Evolutionary conservation across 306 rosid genomes (phyloP).

Genomic region (Vicia sativa): DNA sequence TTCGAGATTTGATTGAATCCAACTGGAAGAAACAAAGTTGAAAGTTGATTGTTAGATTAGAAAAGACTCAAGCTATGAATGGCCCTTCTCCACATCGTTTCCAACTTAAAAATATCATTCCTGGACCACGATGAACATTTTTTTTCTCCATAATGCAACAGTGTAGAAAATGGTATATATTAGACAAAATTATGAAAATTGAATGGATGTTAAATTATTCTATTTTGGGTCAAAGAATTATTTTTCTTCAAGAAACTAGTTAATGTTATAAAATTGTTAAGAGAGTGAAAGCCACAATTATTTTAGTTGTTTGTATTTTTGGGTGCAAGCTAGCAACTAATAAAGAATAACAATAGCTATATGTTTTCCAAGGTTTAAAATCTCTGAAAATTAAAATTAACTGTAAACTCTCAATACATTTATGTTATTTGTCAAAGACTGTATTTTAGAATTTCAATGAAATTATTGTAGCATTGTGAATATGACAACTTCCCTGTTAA

Average conservation of each 20-base stretch:
- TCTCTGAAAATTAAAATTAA: too few relatives aligned
- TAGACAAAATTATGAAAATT: not conserved
- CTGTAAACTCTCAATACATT: too few relatives aligned
- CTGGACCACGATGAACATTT: slow-evolving; percentile 26
- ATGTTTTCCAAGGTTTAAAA: too few relatives aligned
- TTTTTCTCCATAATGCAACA: not conserved
- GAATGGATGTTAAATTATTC: not conserved
- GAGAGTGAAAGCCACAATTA: not conserved
- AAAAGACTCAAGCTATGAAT: slow-evolving; percentile 4
- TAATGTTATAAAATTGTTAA: not conserved
- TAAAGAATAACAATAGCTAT: too few relatives aligned
- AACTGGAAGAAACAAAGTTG: slow-evolving; percentile 13
- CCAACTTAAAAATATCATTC: not conserved
- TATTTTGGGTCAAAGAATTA: not conserved
- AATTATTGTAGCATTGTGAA: too few relatives aligned
- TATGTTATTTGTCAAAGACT: too few relatives aligned
- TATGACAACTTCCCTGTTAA: too few relatives aligned
- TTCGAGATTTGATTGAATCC: not conserved
- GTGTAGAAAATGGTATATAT: not conserved
- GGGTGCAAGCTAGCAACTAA: slow-evolving; percentile 9
- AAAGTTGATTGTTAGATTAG: not conserved
- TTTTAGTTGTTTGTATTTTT: not conserved
- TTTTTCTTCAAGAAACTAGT: not conserved
- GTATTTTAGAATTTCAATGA: too few relatives aligned
- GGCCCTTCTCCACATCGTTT: slow-evolving; percentile 29